Conservation (phyloP, 176 grass and related monocot species). For the Areca catechu region DNA sequence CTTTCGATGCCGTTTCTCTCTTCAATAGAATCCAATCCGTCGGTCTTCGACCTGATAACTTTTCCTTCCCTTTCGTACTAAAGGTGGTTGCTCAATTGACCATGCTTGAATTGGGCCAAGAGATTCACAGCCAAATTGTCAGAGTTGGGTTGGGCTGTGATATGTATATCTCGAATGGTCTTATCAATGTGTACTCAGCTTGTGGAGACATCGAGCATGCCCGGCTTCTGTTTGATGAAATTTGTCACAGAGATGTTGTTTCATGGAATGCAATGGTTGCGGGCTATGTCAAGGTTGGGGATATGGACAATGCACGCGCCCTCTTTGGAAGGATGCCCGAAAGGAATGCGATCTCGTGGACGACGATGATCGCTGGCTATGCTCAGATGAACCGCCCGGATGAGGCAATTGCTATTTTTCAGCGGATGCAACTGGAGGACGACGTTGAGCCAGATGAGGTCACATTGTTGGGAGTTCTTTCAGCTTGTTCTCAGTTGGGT, state of each 20-base stretch:
- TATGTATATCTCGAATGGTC: slow-evolving; percentile 33
- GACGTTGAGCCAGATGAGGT: slow-evolving; percentile 48
- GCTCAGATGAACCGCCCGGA: slow-evolving; percentile 37
- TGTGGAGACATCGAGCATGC: slow-evolving; percentile 24
- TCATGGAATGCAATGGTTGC: slow-evolving; percentile 55
- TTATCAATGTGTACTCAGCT: slow-evolving; percentile 36
- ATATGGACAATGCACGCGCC: slow-evolving; percentile 21
- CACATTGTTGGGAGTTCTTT: slow-evolving; percentile 50
- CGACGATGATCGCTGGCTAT: slow-evolving; percentile 47
- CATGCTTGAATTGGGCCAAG: slow-evolving; percentile 13
- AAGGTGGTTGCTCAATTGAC: slow-evolving; percentile 17
- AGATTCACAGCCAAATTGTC: slow-evolving; percentile 34
- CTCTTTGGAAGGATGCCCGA: slow-evolving; percentile 64
- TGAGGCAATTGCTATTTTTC: slow-evolving; percentile 50
- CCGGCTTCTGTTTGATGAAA: slow-evolving; percentile 53
- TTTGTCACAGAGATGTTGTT: slow-evolving; percentile 33
- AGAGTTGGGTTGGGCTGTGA: slow-evolving; percentile 28
- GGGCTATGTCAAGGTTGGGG: slow-evolving; percentile 37
- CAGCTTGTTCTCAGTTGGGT: slow-evolving; percentile 52
- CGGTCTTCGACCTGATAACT: slow-evolving; percentile 23
- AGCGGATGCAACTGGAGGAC: slow-evolving; percentile 69
- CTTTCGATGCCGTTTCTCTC: slow-evolving; percentile 13
- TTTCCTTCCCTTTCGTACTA: slow-evolving; percentile 21
- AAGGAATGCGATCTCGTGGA: slow-evolving; percentile 63
- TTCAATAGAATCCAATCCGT: slow-evolving; percentile 14